A percentile compares a stretch with the other conserved stretches of the same genome.
Conservation (phyloP, 345 rosid genomes). For the Adansonia digitata region DNA sequence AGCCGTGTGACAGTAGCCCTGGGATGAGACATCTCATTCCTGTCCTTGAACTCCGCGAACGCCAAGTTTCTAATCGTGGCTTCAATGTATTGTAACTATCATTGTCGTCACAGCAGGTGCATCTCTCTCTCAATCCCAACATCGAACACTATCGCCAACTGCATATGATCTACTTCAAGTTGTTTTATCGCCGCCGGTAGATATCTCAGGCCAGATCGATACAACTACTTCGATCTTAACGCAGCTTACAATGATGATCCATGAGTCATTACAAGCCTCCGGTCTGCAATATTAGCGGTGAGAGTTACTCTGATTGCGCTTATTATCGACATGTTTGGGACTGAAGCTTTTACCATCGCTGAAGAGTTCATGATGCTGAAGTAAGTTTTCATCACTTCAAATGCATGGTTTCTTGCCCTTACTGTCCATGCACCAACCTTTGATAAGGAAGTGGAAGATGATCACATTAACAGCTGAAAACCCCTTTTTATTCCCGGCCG, state of each 20-base stretch:
- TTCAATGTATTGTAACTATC: slow-evolving; percentile 40
- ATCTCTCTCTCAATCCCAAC: slow-evolving; percentile 26
- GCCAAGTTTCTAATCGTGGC: slow-evolving; percentile 35
- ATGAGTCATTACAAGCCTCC: slow-evolving; percentile 33
- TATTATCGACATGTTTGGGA: slow-evolving; percentile 50
- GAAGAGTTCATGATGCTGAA: slow-evolving; percentile 42
- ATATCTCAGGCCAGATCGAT: slow-evolving; percentile 26
- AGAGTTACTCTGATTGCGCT: slow-evolving; percentile 37
- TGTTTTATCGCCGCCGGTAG: slow-evolving; percentile 34
- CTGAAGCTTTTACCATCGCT: slow-evolving; percentile 41
- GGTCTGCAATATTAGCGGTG: slow-evolving; percentile 35
- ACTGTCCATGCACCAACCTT: slow-evolving; percentile 33
- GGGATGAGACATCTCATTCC: slow-evolving; percentile 76
- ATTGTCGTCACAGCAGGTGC: slow-evolving; percentile 35
- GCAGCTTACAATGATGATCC: slow-evolving; percentile 31
- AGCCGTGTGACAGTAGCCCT: no score
- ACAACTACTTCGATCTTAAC: slow-evolving; percentile 28
- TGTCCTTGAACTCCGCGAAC: slow-evolving; percentile 50
- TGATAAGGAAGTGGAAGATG: slow-evolving; percentile 22
- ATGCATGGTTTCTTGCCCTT: slow-evolving; percentile 55
- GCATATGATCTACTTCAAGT: slow-evolving; percentile 21
- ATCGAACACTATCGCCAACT: slow-evolving; percentile 11
- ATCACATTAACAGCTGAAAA: neutral
- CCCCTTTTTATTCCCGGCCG: slow-evolving; percentile 52
- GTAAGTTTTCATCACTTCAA: slow-evolving; percentile 40